A percentile compares a stretch with the other conserved stretches of the same genome.
These are phyloP conservation scores for Colletotrichum costaricense DNA, from an alignment of 2,329 filamentous ascomycete genomes.

Conservation along the genomic window DNA sequence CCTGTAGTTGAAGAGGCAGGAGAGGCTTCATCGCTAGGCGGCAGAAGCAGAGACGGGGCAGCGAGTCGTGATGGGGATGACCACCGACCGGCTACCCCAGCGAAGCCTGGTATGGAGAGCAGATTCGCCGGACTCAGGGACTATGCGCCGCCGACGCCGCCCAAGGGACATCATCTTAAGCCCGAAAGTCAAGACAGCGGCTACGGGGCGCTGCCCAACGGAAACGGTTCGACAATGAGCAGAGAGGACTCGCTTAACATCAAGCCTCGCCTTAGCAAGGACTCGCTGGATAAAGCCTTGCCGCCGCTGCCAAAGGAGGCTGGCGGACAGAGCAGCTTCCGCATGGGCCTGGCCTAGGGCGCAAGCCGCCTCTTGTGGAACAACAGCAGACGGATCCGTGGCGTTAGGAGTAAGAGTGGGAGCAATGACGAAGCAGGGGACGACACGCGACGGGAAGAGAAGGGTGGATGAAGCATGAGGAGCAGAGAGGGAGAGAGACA, in stretches of 20 bases:
- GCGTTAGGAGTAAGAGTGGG: slow-evolving; percentile 1
- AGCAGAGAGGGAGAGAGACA: not conserved
- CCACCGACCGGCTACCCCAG: slow-evolving; percentile 53
- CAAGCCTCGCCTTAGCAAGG: slow-evolving; percentile 58
- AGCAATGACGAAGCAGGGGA: not conserved
- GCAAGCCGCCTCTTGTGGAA: slow-evolving; percentile 1
- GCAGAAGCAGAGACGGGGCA: slow-evolving; percentile 64
- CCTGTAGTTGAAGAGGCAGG: slow-evolving; percentile 93
- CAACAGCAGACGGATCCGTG: not conserved
- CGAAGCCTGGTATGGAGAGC: slow-evolving; percentile 50
- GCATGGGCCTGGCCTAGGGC: slow-evolving; percentile 28
- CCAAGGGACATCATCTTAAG: slow-evolving; percentile 55
- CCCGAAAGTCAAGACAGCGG: slow-evolving; percentile 61
- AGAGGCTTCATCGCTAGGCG: slow-evolving; percentile 77
- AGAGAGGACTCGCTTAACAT: slow-evolving; percentile 46
- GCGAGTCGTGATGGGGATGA: slow-evolving; percentile 61
- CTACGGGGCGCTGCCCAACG: slow-evolving; percentile 49
- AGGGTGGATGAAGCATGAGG: slow-evolving; percentile 9
- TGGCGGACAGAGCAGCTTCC: slow-evolving; percentile 32
- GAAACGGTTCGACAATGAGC: slow-evolving; percentile 45
- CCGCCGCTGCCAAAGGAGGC: slow-evolving; percentile 62
- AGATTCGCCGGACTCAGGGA: slow-evolving; percentile 36
- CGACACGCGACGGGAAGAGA: not conserved
- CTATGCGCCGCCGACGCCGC: slow-evolving; percentile 59
- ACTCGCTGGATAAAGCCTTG: slow-evolving; percentile 70